Evolutionary conservation across 2,329 filamentous ascomycete genomes (phyloP), one percentile per base, ranked within the genome.

Genomic region (Fusarium clavum): DNA sequence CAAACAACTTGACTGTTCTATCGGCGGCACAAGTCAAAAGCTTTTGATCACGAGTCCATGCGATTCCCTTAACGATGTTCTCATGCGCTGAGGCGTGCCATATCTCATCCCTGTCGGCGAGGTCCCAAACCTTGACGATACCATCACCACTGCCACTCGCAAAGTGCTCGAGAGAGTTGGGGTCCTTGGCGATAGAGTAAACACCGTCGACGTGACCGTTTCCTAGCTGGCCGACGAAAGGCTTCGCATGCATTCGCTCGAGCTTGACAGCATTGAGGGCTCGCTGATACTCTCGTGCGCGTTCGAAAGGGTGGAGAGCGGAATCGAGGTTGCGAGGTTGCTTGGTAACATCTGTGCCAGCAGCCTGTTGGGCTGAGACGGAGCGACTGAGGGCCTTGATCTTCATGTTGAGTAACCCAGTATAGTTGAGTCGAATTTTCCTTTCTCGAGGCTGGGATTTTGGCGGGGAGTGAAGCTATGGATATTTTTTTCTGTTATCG

Each of bases 101-200:
- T 49, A 91, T 86, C 77, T 96, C 91, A 29, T 92, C 89, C 60
- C 88, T 85, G 67, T 85, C 91, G 12, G 90, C 86, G 74, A 96
- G 68, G 57, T 97, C 91, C 94, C 94, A 97, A 34, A 96, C 92
- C 81, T 99, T 99, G 61, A 99, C 88, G 12, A 98, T 90, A 70
- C 96, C 95, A 80, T 99, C 96, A 69, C 94, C 94, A 72, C 91
- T 94, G 45, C 93, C 94, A 76, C 92, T 95, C 9, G 94, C 93
- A 73, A 94, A 88, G 61, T 90, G 85, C 73, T 93, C 87, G 27
- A 95, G 81, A 10, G 90, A 91, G 72, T 88, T 89, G 9, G 92
- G 91, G 73, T 96, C 93, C 79, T 94, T 94, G 64, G 92, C 91
- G 79, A 96, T 89, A 38, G 88, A 88, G 79, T 95, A 96, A 38